phyloP scores from a whole-genome alignment of 2,329 filamentous ascomycete species.

The Xylariaceae sp. region DNA sequence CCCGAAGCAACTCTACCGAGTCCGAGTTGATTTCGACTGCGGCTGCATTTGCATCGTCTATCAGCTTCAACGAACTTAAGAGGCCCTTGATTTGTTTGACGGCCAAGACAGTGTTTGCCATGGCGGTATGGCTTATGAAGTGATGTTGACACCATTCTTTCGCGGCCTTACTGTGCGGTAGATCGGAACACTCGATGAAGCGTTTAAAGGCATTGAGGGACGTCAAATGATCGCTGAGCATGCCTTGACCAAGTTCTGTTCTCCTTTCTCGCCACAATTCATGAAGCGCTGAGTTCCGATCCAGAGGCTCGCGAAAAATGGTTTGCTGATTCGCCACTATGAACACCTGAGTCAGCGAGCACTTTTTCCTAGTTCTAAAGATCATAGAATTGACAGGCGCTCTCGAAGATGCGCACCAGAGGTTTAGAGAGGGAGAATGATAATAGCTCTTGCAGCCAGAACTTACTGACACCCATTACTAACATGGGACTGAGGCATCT shows the following conservation, averaged over 20 bases:
- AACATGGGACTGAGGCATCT: constrained; percentile 48
- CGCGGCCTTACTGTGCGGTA: background rate
- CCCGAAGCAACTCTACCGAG: background rate
- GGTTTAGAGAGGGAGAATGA: too few species aligned
- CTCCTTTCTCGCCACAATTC: background rate
- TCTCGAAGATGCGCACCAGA: too few species aligned
- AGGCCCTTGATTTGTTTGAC: background rate
- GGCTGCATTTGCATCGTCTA: background rate
- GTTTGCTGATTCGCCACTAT: too few species aligned
- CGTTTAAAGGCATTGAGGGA: background rate
- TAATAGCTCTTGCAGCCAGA: too few species aligned
- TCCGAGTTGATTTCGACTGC: background rate
- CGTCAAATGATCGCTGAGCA: background rate
- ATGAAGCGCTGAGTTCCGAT: background rate
- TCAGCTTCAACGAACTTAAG: background rate
- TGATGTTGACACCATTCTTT: background rate
- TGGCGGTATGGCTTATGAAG: background rate
- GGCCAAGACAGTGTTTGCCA: background rate
- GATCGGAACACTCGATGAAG: background rate
- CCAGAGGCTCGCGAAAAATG: too few species aligned
- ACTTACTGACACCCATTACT: constrained; percentile 32
- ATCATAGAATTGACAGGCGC: too few species aligned
- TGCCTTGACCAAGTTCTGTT: background rate
- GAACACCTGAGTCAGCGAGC: too few species aligned
- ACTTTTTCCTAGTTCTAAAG: too few species aligned